These are phyloP conservation scores for Fusarium napiforme DNA, from an alignment of 2,329 filamentous ascomycete species.

Conservation along the genomic window DNA sequence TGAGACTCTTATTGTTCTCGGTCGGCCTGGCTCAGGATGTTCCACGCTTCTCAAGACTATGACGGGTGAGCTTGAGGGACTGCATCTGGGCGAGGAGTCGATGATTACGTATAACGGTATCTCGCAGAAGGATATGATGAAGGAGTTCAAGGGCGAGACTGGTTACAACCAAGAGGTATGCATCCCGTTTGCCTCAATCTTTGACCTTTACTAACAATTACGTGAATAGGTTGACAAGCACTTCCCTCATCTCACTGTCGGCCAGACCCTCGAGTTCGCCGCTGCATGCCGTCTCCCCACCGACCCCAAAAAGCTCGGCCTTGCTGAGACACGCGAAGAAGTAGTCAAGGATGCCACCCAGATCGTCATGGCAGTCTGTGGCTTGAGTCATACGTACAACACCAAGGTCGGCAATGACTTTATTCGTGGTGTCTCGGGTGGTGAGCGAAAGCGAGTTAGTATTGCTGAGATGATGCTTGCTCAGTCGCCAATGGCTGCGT, in stretches of 20 bases:
- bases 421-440: constrained; percentile 76
- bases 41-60: constrained; percentile 26
- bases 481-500: constrained; percentile 64
- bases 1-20: constrained; percentile 30
- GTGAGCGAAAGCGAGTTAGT: constrained; percentile 81
- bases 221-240: constrained; percentile 70
- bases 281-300: constrained; percentile 75
- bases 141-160: constrained; percentile 72
- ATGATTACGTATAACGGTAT: constrained; percentile 72
- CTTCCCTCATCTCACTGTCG: constrained; percentile 81
- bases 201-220: neutral
- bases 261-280: constrained; percentile 79
- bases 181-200: too few species aligned
- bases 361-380: constrained; percentile 77
- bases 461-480: constrained; percentile 82
- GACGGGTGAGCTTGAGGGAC: constrained; percentile 53
- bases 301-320: constrained; percentile 63
- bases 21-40: constrained; percentile 54
- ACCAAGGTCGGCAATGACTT: constrained; percentile 82
- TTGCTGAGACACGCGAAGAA: constrained; percentile 68
- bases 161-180: constrained; percentile 78
- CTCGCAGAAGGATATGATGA: constrained; percentile 62
- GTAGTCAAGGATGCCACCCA: constrained; percentile 71
- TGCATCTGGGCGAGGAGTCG: constrained; percentile 62
- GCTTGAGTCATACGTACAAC: constrained; percentile 75